Percentiles rank a stretch among this genome's conserved stretches.
Conservation (phyloP, 2,329 filamentous ascomycete species). For the Fusarium subglutinans region DNA sequence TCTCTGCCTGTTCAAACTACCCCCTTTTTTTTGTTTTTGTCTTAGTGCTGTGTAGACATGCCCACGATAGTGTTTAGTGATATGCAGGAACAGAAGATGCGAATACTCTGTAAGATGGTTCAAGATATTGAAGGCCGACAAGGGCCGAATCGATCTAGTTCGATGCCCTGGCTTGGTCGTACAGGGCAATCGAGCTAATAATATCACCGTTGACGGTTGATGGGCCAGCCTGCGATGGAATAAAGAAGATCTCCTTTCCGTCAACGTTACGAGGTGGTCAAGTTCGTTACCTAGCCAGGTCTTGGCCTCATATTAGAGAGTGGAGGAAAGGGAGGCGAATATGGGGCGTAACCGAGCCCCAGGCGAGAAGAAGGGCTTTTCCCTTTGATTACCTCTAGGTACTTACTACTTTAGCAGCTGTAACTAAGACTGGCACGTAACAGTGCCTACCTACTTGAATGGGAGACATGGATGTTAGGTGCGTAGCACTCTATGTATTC, state of each 20-base stretch:
- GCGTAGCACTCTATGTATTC: neutral
- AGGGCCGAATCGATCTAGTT: slow-evolving; percentile 13
- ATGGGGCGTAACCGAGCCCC: slow-evolving; percentile 10
- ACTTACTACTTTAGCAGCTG: neutral
- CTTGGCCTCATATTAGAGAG: slow-evolving; percentile 16
- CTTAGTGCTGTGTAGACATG: neutral
- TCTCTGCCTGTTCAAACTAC: slow-evolving; percentile 4
- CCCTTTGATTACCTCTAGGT: slow-evolving; percentile 11
- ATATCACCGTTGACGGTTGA: slow-evolving; percentile 15
- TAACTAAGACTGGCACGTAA: neutral
- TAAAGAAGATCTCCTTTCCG: slow-evolving; percentile 20
- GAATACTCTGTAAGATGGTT: neutral
- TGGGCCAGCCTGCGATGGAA: slow-evolving; percentile 17
- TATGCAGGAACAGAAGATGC: neutral
- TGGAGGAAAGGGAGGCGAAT: slow-evolving; percentile 22
- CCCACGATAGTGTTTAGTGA: neutral
- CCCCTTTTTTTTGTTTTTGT: slow-evolving; percentile 11
- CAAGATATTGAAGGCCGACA: slow-evolving; percentile 6
- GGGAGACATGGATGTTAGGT: neutral
- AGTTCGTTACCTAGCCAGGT: neutral
- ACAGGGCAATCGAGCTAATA: slow-evolving; percentile 36
- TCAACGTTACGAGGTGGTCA: neutral
- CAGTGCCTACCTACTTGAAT: neutral
- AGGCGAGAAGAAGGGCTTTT: slow-evolving; percentile 7
- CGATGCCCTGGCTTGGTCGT: slow-evolving; percentile 24